Conservation (phyloP, 140 eudicot species). For the Flaveria floridana region DNA sequence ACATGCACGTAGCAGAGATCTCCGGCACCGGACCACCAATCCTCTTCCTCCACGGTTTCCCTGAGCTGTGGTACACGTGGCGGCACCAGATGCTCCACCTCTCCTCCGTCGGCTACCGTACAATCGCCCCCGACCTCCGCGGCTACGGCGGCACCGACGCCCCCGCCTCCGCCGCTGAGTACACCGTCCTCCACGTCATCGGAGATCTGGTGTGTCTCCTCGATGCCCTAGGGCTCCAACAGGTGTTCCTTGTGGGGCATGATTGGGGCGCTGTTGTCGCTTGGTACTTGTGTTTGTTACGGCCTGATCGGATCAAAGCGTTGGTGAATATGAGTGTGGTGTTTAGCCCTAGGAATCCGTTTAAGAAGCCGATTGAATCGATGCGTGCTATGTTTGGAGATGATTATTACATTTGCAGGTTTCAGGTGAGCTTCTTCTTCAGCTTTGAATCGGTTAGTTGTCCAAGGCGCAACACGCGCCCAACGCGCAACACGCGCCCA, state of each 20-base stretch:
- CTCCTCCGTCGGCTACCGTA: slow-evolving; percentile 61
- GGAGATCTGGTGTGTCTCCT: slow-evolving; percentile 68
- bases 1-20: slow-evolving; percentile 75
- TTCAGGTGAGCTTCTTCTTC: slow-evolving; percentile 49
- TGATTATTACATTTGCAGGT: slow-evolving; percentile 80
- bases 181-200: slow-evolving; percentile 62
- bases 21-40: slow-evolving; percentile 48
- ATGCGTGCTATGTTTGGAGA: slow-evolving; percentile 53
- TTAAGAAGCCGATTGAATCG: slow-evolving; percentile 47
- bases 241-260: slow-evolving; percentile 73
- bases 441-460: neutral
- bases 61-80: slow-evolving; percentile 94
- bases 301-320: slow-evolving; percentile 68
- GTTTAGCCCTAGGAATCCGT: slow-evolving; percentile 58
- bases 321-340: slow-evolving; percentile 73
- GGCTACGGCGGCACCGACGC: slow-evolving; percentile 82
- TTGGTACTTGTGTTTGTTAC: slow-evolving; percentile 56
- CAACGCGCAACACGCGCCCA: no score
- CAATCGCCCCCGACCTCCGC: slow-evolving; percentile 86
- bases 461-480: no score
- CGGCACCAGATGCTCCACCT: slow-evolving; percentile 76
- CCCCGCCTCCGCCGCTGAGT: slow-evolving; percentile 50
- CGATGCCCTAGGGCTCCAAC: slow-evolving; percentile 45
- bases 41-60: slow-evolving; percentile 89
- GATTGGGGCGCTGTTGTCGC: slow-evolving; percentile 84